These are phyloP conservation scores for Drechslerella coelobrocha DNA, from an alignment of 2,329 filamentous ascomycete species.

Conservation along the genomic window DNA sequence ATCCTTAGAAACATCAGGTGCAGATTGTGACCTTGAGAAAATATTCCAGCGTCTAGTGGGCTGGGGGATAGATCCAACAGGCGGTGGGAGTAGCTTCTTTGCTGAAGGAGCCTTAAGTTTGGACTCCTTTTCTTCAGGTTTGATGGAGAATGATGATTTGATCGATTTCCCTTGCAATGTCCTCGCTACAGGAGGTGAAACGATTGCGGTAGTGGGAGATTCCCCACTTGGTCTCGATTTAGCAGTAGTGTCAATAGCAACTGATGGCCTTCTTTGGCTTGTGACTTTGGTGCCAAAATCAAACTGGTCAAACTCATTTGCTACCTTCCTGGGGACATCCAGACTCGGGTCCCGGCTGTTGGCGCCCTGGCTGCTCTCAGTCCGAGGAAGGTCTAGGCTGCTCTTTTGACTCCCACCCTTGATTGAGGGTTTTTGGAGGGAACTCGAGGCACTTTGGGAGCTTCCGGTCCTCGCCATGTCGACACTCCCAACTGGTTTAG, in stretches of 20 bases:
- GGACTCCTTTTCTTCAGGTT: slow-evolving; percentile 30
- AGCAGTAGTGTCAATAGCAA: slow-evolving; percentile 23
- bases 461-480: slow-evolving; percentile 60
- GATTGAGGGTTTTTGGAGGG: slow-evolving; percentile 23
- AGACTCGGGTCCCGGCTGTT: slow-evolving; percentile 40
- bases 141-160: slow-evolving; percentile 18
- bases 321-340: slow-evolving; percentile 18
- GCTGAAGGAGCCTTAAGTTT: slow-evolving; percentile 24
- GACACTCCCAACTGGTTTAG: slow-evolving; percentile 56
- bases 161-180: slow-evolving; percentile 11
- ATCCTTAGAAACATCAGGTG: slow-evolving; percentile 39
- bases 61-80: slow-evolving; percentile 21
- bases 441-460: slow-evolving; percentile 49
- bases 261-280: slow-evolving; percentile 14
- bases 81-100: slow-evolving; percentile 20
- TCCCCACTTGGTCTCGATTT: slow-evolving; percentile 28
- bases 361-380: slow-evolving; percentile 36
- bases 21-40: slow-evolving; percentile 31
- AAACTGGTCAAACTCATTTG: slow-evolving; percentile 38
- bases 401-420: slow-evolving; percentile 45
- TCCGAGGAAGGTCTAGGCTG: slow-evolving; percentile 35
- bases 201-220: slow-evolving; percentile 22
- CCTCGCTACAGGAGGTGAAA: slow-evolving; percentile 20
- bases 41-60: slow-evolving; percentile 41
- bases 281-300: slow-evolving; percentile 33